phyloP scores from a whole-genome alignment of 192 early-diverging fungal species.

The Piromyces finnis region DNA sequence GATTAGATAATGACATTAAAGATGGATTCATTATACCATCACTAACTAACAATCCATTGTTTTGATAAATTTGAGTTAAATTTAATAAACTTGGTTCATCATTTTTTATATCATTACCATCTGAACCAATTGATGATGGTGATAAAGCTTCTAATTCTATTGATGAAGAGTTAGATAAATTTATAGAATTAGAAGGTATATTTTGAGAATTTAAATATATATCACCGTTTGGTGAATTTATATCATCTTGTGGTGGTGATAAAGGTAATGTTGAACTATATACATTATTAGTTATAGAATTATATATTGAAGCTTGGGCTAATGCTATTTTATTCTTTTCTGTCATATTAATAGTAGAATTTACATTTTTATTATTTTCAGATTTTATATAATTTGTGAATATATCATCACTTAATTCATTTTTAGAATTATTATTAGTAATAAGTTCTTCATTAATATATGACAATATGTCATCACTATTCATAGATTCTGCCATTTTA shows the following conservation, averaged over 20 bases:
- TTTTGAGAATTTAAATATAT: background rate
- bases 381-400: background rate
- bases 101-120: background rate
- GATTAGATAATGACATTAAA: background rate
- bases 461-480: background rate
- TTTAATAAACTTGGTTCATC: background rate
- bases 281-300: background rate
- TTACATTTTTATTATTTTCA: background rate
- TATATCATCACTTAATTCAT: background rate
- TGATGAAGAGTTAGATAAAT: background rate
- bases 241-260: background rate
- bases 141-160: background rate
- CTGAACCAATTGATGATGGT: background rate
- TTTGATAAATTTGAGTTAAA: background rate
- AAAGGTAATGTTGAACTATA: background rate
- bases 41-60: background rate
- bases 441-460: background rate
- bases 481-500: background rate
- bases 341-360: background rate
- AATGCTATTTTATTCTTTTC: background rate
- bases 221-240: background rate
- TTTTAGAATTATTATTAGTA: background rate
- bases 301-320: background rate
- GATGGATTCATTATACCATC: background rate
- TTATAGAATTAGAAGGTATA: background rate